phyloP scores from a whole-genome alignment of 2,329 filamentous ascomycete species.

The Didymella keratinophila region DNA sequence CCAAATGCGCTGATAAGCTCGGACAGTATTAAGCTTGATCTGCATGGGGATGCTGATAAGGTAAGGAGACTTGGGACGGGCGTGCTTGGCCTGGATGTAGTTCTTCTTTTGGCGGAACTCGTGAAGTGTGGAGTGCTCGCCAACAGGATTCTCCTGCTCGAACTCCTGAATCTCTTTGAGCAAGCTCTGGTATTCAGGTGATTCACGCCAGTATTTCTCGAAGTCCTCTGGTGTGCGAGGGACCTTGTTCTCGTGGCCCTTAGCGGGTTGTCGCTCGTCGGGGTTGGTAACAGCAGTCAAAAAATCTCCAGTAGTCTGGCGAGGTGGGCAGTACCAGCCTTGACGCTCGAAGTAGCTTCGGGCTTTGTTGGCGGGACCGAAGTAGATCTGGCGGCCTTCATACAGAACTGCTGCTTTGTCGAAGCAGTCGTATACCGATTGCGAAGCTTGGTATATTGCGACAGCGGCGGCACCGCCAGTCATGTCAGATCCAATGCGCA shows the following conservation, averaged over 20 bases:
- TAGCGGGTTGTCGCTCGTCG: conserved; percentile 52
- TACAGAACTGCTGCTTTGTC: conserved; percentile 79
- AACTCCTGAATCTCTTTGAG: conserved; percentile 61
- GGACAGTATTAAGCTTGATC: conserved; percentile 40
- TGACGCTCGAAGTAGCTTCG: conserved; percentile 71
- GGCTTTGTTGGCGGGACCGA: conserved; percentile 68
- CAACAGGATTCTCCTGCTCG: conserved; percentile 56
- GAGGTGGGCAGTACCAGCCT: conserved; percentile 71
- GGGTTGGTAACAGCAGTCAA: conserved; percentile 73
- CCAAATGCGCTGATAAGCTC: conserved; percentile 47
- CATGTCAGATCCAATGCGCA: conserved; percentile 61
- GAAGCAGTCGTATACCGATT: conserved; percentile 67
- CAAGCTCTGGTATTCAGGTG: conserved; percentile 54
- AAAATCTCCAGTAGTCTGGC: conserved; percentile 78
- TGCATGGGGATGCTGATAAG: conserved; percentile 63
- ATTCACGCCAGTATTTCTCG: conserved; percentile 61
- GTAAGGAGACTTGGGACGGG: conserved; percentile 64
- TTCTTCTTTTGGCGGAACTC: conserved; percentile 57
- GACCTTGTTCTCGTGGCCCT: conserved; percentile 55
- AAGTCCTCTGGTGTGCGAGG: conserved; percentile 60
- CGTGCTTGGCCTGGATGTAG: conserved; percentile 61
- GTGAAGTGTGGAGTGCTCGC: conserved; percentile 46
- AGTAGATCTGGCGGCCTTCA: conserved; percentile 80
- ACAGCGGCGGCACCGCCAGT: conserved; percentile 61
- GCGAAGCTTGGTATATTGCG: conserved; percentile 63